Base-by-base conservation (phyloP, 2,329 filamentous ascomycete genomes). In the Phyllosticta citriasiana region DNA sequence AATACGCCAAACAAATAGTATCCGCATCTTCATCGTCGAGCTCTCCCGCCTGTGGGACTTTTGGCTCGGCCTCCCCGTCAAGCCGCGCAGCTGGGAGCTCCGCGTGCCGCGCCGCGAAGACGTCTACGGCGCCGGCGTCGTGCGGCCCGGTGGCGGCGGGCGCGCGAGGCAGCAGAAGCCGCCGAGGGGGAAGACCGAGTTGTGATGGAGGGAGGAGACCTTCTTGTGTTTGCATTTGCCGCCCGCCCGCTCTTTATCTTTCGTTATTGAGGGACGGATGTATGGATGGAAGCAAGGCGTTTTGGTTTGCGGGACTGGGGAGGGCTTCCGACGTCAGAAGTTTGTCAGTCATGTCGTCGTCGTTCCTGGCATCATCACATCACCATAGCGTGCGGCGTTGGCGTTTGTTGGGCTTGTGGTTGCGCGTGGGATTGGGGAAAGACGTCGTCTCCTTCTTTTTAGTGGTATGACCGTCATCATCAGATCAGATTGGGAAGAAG, bases 11-110 rank as follows among this genome's bases (percentile, higher is more conserved):
- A 22, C 19, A 22, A 22, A 30, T 62, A 84, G 81, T 55, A 77
- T 75, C 59, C 74, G 78, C 58, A 83, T 88, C 53, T 64, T 78
- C 16, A 66, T 81, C 26, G 71, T 80, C 4, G 86, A 88, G 69
- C 61, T 78, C 6, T 75, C 74, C 26, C 78, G 85, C 50, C 65
- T 84, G 27, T 87, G 82, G 77, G 78, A 82, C 59, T 86, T 77
- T 69, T 88, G 84, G 80, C 72, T 87, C 51, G 86, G 86, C n/a
- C 70, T 84, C 62, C 81, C 82, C 14, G 79, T 86, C 3, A 76
- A 78, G 26, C 79, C 80, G 22, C 76, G 84, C 53, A 76, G 74
- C 22, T 88, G 84, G 84, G 77, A 78, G 66, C 71, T 84, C 25
- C 69, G 73, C 26, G 10, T 25, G 22, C 57, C 57, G 35, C 40